Evolutionary conservation across 2,329 filamentous ascomycete genomes (phyloP), one percentile per base, ranked within the genome.

Genomic region (Fusarium continuum): DNA sequence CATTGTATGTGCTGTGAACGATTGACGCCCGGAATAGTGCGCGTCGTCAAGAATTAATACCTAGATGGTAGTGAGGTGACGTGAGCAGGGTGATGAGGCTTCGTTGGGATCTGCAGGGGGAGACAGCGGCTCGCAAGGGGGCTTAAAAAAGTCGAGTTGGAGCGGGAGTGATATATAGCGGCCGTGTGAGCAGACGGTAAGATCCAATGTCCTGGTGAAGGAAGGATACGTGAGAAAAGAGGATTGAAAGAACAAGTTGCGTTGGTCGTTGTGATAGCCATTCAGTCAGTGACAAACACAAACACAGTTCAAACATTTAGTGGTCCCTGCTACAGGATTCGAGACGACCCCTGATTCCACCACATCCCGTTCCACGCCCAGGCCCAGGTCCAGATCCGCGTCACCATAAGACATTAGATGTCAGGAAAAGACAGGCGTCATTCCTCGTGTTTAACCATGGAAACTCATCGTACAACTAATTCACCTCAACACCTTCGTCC

Each of bases 91-190:
- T 45, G 32, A 34, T 25, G 28, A 19, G 35, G 44, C 22, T 52
- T 58, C 44, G 47, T 9, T 35, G 13, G n/a, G 39, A 40, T 28
- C 28, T 53, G 53, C 54, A 59, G 54, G 55, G 52, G n/a, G n/a
- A n/a, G n/a, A n/a, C 28, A 29, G 28, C 19, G 35, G 35, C 35
- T 9, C 8, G 55, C 31, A 32, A 60, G 44, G 56, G 56, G 47
- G n/a, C 31, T 46, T 38, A 16, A 36, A 46, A 34, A 19, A 47
- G 29, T 13, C 28, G 19, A 23, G 25, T n/a, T 16, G 19, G 29
- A 50, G 43, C 28, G 29, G 11, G 10, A 29, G 40, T 44, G 26
- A 39, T 17, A 22, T 52, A 16, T 10, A 43, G 13, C 25, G 25
- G 23, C 6, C 8, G 26, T 6, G 11, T 29, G 14, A n/a, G 20